phyloP scores from a whole-genome alignment of 129 eudicot species.

The Tanacetum coccineum region DNA sequence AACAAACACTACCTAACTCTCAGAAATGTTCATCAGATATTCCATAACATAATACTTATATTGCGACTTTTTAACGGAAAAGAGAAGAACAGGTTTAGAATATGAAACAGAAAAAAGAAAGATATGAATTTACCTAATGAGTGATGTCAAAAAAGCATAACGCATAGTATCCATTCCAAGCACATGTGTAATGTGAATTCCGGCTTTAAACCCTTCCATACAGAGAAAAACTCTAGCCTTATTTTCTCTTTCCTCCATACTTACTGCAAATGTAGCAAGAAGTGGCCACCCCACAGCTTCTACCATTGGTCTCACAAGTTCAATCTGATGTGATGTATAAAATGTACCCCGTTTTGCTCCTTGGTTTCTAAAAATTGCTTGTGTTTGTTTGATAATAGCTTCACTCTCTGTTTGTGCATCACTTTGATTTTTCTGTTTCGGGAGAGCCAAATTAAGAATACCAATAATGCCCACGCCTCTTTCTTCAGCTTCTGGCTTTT shows the following conservation, averaged over 20 bases:
- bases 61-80: too few species aligned
- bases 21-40: too few species aligned
- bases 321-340: slow-evolving; percentile 68
- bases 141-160: slow-evolving; percentile 87
- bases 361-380: slow-evolving; percentile 61
- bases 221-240: slow-evolving; percentile 70
- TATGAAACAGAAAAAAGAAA: neutral
- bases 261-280: slow-evolving; percentile 92
- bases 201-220: slow-evolving; percentile 95
- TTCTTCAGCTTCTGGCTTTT: slow-evolving; percentile 76
- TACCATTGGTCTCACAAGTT: slow-evolving; percentile 89
- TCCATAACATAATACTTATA: too few species aligned
- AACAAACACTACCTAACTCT: too few species aligned
- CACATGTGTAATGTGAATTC: slow-evolving; percentile 94
- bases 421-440: slow-evolving; percentile 52
- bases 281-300: slow-evolving; percentile 98
- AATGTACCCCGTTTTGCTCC: slow-evolving; percentile 89
- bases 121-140: slow-evolving; percentile 55
- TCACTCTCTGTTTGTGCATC: slow-evolving; percentile 82
- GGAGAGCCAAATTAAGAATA: slow-evolving; percentile 91
- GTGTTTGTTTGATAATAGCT: slow-evolving; percentile 79
- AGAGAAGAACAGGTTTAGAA: too few species aligned
- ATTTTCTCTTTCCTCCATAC: slow-evolving; percentile 95
- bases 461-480: slow-evolving; percentile 62
- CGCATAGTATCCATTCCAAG: slow-evolving; percentile 99